Conservation (phyloP, 2,329 filamentous ascomycete species). For the Botrytis byssoidea region DNA sequence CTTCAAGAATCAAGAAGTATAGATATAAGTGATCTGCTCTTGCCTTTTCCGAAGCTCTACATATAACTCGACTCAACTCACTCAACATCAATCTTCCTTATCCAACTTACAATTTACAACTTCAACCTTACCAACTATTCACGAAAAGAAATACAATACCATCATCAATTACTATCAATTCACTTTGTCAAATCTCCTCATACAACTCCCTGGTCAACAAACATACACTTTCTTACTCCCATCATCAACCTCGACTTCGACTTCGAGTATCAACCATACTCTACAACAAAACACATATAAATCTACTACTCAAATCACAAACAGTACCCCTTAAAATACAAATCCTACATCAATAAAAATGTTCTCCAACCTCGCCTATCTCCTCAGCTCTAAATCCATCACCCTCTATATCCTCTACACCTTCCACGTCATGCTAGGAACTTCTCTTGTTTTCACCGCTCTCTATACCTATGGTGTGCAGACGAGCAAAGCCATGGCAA, state of each 20-base stretch:
- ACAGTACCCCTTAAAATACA: not conserved
- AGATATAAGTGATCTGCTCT: constrained; percentile 7
- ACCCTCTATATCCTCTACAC: constrained; percentile 20
- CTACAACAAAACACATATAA: not conserved
- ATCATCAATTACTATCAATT: constrained; percentile 12
- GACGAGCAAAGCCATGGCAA: constrained; percentile 18
- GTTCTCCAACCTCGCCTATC: constrained; percentile 19
- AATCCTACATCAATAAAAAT: not conserved
- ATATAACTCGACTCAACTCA: not conserved
- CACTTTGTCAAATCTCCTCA: not conserved
- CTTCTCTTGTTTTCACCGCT: constrained; percentile 18
- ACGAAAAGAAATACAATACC: not conserved
- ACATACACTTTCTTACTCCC: not conserved
- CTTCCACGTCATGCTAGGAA: constrained; percentile 18
- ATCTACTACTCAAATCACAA: not conserved
- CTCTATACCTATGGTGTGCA: constrained; percentile 16
- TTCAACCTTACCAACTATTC: not conserved
- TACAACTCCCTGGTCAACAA: not conserved
- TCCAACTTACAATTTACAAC: not conserved
- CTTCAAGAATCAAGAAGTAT: not conserved
- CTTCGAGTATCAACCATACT: not conserved
- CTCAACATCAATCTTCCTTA: not conserved
- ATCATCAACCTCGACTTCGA: not conserved
- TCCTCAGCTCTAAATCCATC: constrained; percentile 18
- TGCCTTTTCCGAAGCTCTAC: not conserved